Evolutionary conservation across 2,329 filamentous ascomycete species (phyloP).

Genomic region (Aspergillus hiratsukae): DNA sequence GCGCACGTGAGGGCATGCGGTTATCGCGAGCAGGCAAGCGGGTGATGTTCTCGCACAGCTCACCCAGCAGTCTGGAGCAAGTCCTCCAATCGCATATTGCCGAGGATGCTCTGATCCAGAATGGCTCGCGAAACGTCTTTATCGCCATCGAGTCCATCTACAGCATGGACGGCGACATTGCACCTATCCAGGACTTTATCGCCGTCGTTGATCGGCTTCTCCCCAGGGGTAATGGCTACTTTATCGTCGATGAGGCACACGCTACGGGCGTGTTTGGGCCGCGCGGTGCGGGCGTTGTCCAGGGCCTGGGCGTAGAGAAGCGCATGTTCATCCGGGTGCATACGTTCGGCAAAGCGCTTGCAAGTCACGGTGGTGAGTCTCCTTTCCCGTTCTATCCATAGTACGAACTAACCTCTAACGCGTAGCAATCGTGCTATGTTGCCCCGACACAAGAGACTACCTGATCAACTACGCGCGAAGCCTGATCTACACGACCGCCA

Average conservation of each 20-base stretch:
- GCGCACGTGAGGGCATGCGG: conserved; percentile 72
- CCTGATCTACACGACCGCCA: conserved; percentile 69
- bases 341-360: conserved; percentile 53
- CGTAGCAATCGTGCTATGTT: conserved; percentile 61
- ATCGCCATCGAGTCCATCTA: conserved; percentile 69
- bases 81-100: conserved; percentile 31
- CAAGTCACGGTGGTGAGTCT: conserved; percentile 61
- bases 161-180: conserved; percentile 78
- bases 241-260: conserved; percentile 57
- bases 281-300: conserved; percentile 48
- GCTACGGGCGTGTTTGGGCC: conserved; percentile 49
- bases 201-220: conserved; percentile 53
- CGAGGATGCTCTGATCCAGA: conserved; percentile 27
- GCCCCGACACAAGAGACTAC: conserved; percentile 55
- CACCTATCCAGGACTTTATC: conserved; percentile 59
- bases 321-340: conserved; percentile 49
- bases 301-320: conserved; percentile 47
- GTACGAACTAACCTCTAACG: background rate
- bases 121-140: conserved; percentile 54
- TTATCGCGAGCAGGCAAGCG: conserved; percentile 52
- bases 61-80: conserved; percentile 31
- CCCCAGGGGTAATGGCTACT: conserved; percentile 52
- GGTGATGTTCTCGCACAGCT: conserved; percentile 48
- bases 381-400: too few relatives aligned
- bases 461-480: conserved; percentile 72